Percentiles rank a stretch among this genome's conserved stretches.
These are phyloP conservation scores for Eudorina sp. DNA, from an alignment of 139 green algal genomes.

Conservation along the genomic window DNA sequence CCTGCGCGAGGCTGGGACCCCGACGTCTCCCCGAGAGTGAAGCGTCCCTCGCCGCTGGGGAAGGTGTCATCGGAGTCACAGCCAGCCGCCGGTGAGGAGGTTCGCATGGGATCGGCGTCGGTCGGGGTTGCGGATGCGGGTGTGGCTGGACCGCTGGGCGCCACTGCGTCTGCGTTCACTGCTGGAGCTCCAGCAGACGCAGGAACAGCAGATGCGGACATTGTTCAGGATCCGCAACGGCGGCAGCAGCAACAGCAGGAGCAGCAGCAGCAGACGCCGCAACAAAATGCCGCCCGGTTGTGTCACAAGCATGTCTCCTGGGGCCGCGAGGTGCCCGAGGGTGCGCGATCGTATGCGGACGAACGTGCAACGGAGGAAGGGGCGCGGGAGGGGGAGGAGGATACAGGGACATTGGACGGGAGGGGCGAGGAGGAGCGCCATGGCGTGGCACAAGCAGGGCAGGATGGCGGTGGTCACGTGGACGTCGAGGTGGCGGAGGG, in stretches of 20 bases:
- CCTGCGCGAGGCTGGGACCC: background rate
- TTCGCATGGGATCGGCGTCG: too few species aligned
- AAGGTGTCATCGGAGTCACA: background rate
- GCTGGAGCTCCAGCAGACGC: background rate
- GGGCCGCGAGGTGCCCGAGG: background rate
- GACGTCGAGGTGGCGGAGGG: too few species aligned
- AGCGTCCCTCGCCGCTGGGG: background rate
- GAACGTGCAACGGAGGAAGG: too few species aligned
- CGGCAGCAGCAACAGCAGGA: background rate
- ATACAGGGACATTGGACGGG: too few species aligned
- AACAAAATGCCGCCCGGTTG: background rate
- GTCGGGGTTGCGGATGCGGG: too few species aligned
- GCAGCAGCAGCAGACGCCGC: conserved; percentile 22
- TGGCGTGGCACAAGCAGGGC: too few species aligned
- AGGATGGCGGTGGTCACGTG: too few species aligned
- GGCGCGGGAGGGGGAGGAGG: too few species aligned
- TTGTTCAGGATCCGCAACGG: background rate
- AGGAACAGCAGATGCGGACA: too few species aligned
- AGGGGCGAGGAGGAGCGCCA: too few species aligned
- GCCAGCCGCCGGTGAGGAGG: background rate
- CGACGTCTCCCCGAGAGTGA: background rate
- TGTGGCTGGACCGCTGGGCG: too few species aligned
- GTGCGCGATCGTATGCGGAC: background rate
- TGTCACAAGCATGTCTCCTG: conserved; percentile 36
- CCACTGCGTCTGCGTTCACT: too few species aligned